phyloP scores from a whole-genome alignment of 495 filamentous ascomycete genomes.

The Tuber umbilicatum region DNA sequence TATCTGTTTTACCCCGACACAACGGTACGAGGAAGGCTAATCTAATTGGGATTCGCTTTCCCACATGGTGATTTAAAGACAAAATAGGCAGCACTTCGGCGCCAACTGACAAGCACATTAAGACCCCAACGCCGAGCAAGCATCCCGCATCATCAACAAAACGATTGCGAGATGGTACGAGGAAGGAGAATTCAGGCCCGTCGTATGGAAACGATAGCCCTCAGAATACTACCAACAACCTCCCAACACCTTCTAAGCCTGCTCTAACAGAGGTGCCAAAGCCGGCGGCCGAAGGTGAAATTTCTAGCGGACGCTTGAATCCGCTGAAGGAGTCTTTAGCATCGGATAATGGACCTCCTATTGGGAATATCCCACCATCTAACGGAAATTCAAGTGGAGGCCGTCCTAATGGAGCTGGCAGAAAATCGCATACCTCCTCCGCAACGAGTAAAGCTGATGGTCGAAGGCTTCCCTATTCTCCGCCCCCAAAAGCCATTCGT shows the following conservation, averaged over 20 bases:
- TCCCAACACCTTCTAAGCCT: background rate
- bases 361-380: background rate
- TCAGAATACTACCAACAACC: background rate
- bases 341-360: background rate
- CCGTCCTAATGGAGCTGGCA: background rate
- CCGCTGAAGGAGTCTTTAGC: background rate
- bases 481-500: background rate
- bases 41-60: background rate
- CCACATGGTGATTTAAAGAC: slow-evolving; percentile 1
- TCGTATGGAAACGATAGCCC: background rate
- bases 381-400: background rate
- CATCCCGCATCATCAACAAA: slow-evolving; percentile 3
- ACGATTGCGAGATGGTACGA: slow-evolving; percentile 1
- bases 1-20: background rate
- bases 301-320: background rate
- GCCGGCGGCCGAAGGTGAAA: background rate
- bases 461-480: background rate
- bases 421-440: background rate
- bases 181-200: background rate
- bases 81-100: background rate
- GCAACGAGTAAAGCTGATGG: background rate
- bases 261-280: background rate
- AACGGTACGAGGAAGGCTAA: background rate
- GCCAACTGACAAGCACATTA: background rate
- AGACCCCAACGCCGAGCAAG: background rate